These are phyloP conservation scores for Litchi chinensis DNA, from an alignment of 345 rosid genomes.

Conservation along the genomic window DNA sequence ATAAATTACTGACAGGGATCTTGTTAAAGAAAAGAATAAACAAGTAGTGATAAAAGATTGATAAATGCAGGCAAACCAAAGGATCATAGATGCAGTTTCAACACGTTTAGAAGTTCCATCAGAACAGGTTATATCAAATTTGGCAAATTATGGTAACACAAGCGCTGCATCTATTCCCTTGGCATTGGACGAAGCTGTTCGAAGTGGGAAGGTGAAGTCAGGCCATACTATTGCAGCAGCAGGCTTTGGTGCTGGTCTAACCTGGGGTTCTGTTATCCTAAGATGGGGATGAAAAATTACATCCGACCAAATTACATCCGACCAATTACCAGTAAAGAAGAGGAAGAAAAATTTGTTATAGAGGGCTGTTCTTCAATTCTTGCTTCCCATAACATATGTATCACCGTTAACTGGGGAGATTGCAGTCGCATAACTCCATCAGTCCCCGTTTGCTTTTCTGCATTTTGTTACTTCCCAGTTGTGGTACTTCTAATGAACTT, in stretches of 20 bases:
- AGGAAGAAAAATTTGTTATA: constrained; percentile 16
- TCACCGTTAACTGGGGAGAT: constrained; percentile 18
- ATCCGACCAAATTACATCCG: constrained; percentile 21
- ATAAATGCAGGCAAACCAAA: constrained; percentile 86
- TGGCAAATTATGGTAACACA: constrained; percentile 90
- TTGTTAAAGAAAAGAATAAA: neutral
- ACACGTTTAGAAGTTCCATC: constrained; percentile 75
- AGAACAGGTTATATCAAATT: constrained; percentile 75
- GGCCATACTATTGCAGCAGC: constrained; percentile 80
- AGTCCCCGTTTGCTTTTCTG: constrained; percentile 12
- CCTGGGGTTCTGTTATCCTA: constrained; percentile 89
- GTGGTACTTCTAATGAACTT: constrained; percentile 28
- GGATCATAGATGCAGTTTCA: constrained; percentile 92
- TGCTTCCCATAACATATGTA: constrained; percentile 8
- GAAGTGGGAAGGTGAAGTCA: constrained; percentile 80
- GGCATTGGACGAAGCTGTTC: constrained; percentile 91
- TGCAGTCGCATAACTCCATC: constrained; percentile 15
- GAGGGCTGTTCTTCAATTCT: constrained; percentile 18
- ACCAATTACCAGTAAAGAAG: constrained; percentile 6
- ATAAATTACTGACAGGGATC: neutral
- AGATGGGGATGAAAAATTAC: constrained; percentile 72
- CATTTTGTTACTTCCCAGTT: constrained; percentile 14
- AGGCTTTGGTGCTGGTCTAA: constrained; percentile 95
- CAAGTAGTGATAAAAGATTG: neutral
- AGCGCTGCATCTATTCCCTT: constrained; percentile 93